Evolutionary conservation across 768 basidiomycete species (phyloP).

Genomic region (Podaxis mareebaensis): DNA sequence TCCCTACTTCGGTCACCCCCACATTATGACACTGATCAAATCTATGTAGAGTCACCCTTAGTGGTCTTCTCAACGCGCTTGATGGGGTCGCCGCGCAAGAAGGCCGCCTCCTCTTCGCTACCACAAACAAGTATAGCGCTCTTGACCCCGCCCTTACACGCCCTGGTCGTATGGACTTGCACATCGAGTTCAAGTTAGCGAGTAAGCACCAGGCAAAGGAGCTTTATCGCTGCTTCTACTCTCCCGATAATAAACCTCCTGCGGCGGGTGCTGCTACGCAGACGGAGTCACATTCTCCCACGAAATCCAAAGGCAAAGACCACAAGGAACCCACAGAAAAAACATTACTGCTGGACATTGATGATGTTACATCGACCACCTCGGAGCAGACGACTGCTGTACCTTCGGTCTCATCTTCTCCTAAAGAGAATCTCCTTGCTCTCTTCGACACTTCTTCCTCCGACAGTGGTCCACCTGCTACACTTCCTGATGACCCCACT

Average conservation of each 20-base stretch:
- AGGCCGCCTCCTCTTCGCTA: slow-evolving; percentile 63
- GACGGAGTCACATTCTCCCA: background rate
- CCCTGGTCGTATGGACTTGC: slow-evolving; percentile 80
- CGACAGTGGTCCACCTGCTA: too few species aligned
- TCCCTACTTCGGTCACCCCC: background rate
- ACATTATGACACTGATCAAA: background rate
- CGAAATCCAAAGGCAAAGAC: background rate
- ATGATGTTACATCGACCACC: background rate
- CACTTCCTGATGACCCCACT: slow-evolving; percentile 11
- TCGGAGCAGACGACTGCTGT: background rate
- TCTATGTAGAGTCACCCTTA: slow-evolving; percentile 49
- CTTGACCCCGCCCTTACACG: slow-evolving; percentile 77
- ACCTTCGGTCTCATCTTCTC: background rate
- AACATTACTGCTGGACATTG: background rate
- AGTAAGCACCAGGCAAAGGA: slow-evolving; percentile 66
- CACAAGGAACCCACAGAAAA: slow-evolving; percentile 12
- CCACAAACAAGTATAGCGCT: slow-evolving; percentile 69
- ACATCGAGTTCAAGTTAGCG: slow-evolving; percentile 76
- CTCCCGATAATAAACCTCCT: slow-evolving; percentile 36
- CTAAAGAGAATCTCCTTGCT: background rate
- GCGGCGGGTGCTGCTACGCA: slow-evolving; percentile 23
- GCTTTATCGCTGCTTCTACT: slow-evolving; percentile 70
- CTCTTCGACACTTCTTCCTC: background rate
- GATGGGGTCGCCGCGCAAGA: slow-evolving; percentile 60
- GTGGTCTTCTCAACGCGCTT: slow-evolving; percentile 67